phyloP scores from a whole-genome alignment of 441 rosid species.

The Pelargonium australe region DNA sequence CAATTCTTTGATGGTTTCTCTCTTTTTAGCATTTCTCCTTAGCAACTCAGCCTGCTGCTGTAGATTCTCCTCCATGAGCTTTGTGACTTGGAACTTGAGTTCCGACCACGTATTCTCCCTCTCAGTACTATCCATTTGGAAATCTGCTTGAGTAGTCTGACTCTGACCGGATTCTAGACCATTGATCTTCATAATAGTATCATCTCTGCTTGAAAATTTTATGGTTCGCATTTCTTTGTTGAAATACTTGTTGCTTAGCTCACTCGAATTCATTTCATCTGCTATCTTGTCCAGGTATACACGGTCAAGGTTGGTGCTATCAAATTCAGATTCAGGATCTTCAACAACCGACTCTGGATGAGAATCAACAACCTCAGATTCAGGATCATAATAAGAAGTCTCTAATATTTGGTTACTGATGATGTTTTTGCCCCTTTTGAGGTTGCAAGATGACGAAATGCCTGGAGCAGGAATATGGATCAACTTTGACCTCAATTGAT shows the following conservation, averaged over 20 bases:
- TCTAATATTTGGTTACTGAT: not conserved
- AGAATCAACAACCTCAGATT: slow-evolving; percentile 15
- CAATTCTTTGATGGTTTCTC: slow-evolving; percentile 29
- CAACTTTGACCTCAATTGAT: slow-evolving; percentile 28
- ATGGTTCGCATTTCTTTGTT: not conserved
- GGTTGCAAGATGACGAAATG: not conserved
- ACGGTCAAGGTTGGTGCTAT: not conserved
- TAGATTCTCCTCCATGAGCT: slow-evolving; percentile 40
- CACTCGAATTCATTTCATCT: slow-evolving; percentile 17
- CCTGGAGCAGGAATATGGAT: slow-evolving; percentile 1
- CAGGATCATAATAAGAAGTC: slow-evolving; percentile 17
- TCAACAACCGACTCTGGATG: slow-evolving; percentile 17
- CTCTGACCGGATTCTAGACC: not conserved
- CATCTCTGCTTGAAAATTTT: slow-evolving; percentile 13
- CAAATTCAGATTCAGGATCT: slow-evolving; percentile 17
- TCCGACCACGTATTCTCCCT: slow-evolving; percentile 24
- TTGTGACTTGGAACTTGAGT: slow-evolving; percentile 23
- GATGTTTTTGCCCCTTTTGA: not conserved
- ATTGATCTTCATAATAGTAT: not conserved
- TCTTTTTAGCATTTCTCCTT: slow-evolving; percentile 44
- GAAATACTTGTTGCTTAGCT: slow-evolving; percentile 15
- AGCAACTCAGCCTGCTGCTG: slow-evolving; percentile 39
- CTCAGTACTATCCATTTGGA: slow-evolving; percentile 6
- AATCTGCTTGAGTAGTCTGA: slow-evolving; percentile 1
- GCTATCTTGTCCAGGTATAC: slow-evolving; percentile 13